phyloP scores from a whole-genome alignment of 208 protist species.

The Leishmania martiniquensis region DNA sequence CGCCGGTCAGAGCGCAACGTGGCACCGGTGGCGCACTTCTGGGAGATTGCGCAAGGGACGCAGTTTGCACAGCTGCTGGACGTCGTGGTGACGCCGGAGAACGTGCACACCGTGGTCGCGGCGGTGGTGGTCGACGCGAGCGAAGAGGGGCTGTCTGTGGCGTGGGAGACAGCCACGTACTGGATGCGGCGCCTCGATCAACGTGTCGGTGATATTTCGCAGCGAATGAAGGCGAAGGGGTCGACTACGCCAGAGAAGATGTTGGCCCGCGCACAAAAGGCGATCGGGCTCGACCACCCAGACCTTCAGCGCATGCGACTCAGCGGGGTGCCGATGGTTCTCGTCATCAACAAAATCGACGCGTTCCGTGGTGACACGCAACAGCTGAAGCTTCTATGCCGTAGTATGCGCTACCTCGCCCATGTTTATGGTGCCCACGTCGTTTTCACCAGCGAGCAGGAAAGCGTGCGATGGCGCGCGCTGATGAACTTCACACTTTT shows the following conservation, averaged over 20 bases:
- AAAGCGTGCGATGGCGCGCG: slow-evolving; percentile 61
- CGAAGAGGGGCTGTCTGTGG: slow-evolving; percentile 33
- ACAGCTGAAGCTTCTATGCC: slow-evolving; percentile 64
- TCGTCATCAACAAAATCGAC: slow-evolving; percentile 90
- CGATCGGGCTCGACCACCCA: slow-evolving; percentile 71
- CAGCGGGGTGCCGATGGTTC: slow-evolving; percentile 80
- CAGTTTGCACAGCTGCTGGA: slow-evolving; percentile 84
- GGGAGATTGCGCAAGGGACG: slow-evolving; percentile 88
- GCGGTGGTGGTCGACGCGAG: slow-evolving; percentile 86
- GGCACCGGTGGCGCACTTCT: slow-evolving; percentile 89
- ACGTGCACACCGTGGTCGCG: slow-evolving; percentile 73
- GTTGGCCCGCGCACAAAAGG: slow-evolving; percentile 53
- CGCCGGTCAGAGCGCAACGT: slow-evolving; percentile 79
- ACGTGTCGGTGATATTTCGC: slow-evolving; percentile 60
- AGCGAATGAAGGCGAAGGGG: slow-evolving; percentile 82
- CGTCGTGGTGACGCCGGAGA: slow-evolving; percentile 87
- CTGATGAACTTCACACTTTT: slow-evolving; percentile 84
- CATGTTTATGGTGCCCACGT: slow-evolving; percentile 85
- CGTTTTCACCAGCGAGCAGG: slow-evolving; percentile 69
- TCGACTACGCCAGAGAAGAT: slow-evolving; percentile 85
- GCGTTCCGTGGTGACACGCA: slow-evolving; percentile 58
- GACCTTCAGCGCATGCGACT: slow-evolving; percentile 79
- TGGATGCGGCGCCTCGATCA: slow-evolving; percentile 79
- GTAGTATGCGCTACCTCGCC: slow-evolving; percentile 77
- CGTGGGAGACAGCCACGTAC: slow-evolving; percentile 77